phyloP scores from a whole-genome alignment of 257 asterid genomes.

The Solanum verrucosum region DNA sequence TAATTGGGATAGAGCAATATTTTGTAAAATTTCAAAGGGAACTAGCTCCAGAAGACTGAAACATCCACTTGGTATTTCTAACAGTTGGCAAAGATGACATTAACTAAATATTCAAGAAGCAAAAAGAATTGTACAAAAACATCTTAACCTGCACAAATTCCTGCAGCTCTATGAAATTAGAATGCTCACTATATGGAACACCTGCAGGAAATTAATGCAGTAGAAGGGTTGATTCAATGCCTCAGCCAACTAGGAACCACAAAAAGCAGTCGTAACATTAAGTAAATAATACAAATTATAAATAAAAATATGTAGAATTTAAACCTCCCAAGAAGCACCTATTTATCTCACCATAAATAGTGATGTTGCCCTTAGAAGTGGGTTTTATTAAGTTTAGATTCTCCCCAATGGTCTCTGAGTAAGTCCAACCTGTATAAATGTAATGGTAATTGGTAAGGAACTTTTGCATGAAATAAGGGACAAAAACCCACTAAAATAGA shows the following conservation, averaged over 20 bases:
- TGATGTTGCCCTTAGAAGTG: slow-evolving; percentile 12
- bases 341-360: slow-evolving; percentile 17
- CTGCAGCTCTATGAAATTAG: slow-evolving; percentile 21
- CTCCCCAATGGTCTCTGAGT: slow-evolving; percentile 11
- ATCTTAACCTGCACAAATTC: slow-evolving; percentile 20
- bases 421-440: slow-evolving; percentile 15
- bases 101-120: not conserved
- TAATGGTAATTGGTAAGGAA: not conserved
- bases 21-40: not conserved
- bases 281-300: not conserved
- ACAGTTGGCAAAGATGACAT: not conserved
- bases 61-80: not conserved
- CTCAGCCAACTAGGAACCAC: not conserved
- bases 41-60: not conserved
- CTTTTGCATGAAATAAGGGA: not conserved
- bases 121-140: not conserved
- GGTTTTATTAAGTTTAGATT: slow-evolving; percentile 11
- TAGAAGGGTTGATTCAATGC: not conserved
- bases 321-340: not conserved
- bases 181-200: slow-evolving; percentile 24
- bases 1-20: not conserved
- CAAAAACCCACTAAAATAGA: not conserved
- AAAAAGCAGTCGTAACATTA: not conserved
- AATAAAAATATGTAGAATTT: not conserved
- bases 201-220: slow-evolving; percentile 10